Evolutionary conservation across 345 rosid genomes (phyloP).

Genomic region (Citrus cavaleriei): DNA sequence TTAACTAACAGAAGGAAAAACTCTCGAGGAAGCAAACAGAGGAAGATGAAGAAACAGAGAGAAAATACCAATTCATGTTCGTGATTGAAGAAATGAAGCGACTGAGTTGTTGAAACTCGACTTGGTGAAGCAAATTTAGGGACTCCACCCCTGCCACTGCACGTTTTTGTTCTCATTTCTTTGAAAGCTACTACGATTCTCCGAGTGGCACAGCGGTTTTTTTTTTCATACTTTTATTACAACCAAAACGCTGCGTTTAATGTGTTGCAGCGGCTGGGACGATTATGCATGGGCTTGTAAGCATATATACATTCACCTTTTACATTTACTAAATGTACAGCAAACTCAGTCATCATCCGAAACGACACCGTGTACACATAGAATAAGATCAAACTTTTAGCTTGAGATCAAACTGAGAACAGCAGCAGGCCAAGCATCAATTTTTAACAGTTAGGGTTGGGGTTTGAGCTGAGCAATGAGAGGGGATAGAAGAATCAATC

Average conservation of each 20-base stretch:
- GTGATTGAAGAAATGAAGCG: background rate
- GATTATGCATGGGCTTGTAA: background rate
- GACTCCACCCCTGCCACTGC: slow-evolving; percentile 2
- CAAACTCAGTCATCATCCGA: background rate
- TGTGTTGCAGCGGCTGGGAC: background rate
- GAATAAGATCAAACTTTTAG: no score
- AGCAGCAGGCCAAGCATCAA: background rate
- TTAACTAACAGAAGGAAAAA: background rate
- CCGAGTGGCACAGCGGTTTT: background rate
- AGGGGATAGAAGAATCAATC: background rate
- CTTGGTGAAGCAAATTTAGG: background rate
- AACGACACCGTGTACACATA: background rate
- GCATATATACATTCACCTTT: background rate
- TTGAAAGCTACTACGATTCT: background rate
- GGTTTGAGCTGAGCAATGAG: background rate
- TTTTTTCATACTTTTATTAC: background rate
- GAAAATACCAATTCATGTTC: background rate
- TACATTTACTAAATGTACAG: background rate
- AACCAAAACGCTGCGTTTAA: background rate
- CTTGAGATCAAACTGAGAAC: no score
- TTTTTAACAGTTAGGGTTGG: background rate
- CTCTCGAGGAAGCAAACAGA: background rate
- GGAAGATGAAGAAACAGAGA: background rate
- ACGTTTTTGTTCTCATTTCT: slow-evolving; percentile 7
- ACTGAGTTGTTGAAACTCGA: background rate